Conservation (phyloP, 164 flowering plant genomes). For the Macadamia integrifolia region DNA sequence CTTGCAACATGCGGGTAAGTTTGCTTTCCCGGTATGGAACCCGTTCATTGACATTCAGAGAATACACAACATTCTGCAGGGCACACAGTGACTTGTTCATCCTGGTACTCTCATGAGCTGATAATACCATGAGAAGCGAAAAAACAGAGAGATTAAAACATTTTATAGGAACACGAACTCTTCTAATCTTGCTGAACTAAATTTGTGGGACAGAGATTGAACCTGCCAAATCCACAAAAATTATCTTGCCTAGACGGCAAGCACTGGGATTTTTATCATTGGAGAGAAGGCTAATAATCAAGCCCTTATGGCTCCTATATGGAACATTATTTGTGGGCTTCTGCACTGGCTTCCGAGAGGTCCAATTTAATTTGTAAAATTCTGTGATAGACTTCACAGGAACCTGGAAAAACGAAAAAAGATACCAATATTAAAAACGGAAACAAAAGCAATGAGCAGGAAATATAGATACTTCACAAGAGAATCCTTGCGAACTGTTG, state of each 20-base stretch:
- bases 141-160: neutral
- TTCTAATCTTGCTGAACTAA: neutral
- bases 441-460: neutral
- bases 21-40: constrained; percentile 76
- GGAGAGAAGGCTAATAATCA: constrained; percentile 41
- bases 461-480: neutral
- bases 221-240: constrained; percentile 83
- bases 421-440: neutral
- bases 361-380: constrained; percentile 37
- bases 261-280: constrained; percentile 18
- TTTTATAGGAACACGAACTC: neutral
- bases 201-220: neutral
- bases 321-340: constrained; percentile 27
- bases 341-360: constrained; percentile 26
- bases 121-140: neutral
- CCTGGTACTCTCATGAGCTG: constrained; percentile 59
- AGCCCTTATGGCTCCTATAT: constrained; percentile 51
- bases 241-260: constrained; percentile 41
- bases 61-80: constrained; percentile 49
- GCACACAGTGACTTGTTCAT: constrained; percentile 44
- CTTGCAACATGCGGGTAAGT: constrained; percentile 61
- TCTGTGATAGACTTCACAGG: constrained; percentile 47
- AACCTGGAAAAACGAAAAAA: constrained; percentile 31
- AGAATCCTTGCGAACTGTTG: neutral
- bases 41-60: constrained; percentile 50